These are phyloP conservation scores for Naganishia liquefaciens DNA, from an alignment of 1,284 basidiomycete species.

Conservation along the genomic window DNA sequence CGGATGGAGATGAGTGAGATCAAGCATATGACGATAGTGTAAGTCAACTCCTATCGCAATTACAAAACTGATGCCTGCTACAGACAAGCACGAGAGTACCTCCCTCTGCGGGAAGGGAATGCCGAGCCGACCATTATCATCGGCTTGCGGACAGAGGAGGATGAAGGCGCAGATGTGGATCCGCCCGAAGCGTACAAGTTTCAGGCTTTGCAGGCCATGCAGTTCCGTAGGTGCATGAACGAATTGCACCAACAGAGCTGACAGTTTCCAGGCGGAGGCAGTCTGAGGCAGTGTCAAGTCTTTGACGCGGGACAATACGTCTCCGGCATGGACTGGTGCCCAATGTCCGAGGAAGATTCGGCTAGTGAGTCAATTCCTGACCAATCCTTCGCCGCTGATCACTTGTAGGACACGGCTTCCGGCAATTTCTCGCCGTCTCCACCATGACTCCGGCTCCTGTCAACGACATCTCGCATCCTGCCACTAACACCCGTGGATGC, in stretches of 20 bases:
- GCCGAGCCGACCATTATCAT: slow-evolving; percentile 27
- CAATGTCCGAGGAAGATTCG: slow-evolving; percentile 66
- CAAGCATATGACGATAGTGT: slow-evolving; percentile 38
- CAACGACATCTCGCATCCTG: slow-evolving; percentile 39
- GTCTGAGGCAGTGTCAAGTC: slow-evolving; percentile 58
- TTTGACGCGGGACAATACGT: slow-evolving; percentile 82
- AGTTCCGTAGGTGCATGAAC: slow-evolving; percentile 31
- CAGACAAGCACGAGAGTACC: slow-evolving; percentile 41
- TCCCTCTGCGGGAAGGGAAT: slow-evolving; percentile 35
- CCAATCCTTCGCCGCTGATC: slow-evolving; percentile 4
- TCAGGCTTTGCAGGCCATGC: slow-evolving; percentile 17
- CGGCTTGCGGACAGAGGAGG: slow-evolving; percentile 32
- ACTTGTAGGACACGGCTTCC: slow-evolving; percentile 59
- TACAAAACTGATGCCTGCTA: not conserved
- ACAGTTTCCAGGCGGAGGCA: slow-evolving; percentile 3
- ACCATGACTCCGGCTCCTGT: slow-evolving; percentile 59
- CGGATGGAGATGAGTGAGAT: slow-evolving; percentile 35
- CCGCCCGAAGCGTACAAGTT: slow-evolving; percentile 19
- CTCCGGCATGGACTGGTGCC: slow-evolving; percentile 88
- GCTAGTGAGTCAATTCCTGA: slow-evolving; percentile 55
- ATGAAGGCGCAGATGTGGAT: slow-evolving; percentile 7
- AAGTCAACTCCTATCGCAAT: slow-evolving; percentile 23
- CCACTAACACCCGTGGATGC: slow-evolving; percentile 38
- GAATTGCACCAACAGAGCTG: not conserved
- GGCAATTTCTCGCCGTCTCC: slow-evolving; percentile 79